phyloP scores from a whole-genome alignment of 2,329 filamentous ascomycete species.

The Cladophialophora yegresii region DNA sequence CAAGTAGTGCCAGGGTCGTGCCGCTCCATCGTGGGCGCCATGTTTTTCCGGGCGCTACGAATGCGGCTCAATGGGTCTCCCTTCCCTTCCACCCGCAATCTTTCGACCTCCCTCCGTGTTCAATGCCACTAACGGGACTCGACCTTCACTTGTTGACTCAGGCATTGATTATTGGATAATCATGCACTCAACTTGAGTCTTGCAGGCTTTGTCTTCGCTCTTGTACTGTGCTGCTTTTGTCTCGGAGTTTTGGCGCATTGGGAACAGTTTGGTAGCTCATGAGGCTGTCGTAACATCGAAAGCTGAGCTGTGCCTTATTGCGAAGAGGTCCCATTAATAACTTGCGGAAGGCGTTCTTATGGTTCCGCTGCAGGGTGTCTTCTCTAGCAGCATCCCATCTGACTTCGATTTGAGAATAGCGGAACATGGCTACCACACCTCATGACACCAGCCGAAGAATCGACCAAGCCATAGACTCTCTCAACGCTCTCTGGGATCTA shows the following conservation, averaged over 20 bases:
- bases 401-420: not conserved
- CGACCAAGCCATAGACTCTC: slow-evolving; percentile 38
- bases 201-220: not conserved
- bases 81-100: not conserved
- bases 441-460: slow-evolving; percentile 24
- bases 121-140: not conserved
- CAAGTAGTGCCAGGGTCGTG: slow-evolving; percentile 11
- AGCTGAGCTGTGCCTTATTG: not conserved
- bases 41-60: slow-evolving; percentile 1
- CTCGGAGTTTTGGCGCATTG: not conserved
- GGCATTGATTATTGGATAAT: not conserved
- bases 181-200: not conserved
- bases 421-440: slow-evolving; percentile 24
- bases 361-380: not conserved
- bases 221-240: not conserved
- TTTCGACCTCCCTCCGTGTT: not conserved
- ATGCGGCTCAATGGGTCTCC: slow-evolving; percentile 1
- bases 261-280: not conserved
- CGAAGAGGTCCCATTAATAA: not conserved
- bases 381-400: not conserved
- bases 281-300: not conserved
- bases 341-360: not conserved
- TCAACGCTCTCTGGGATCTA: slow-evolving; percentile 43
- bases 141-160: slow-evolving; percentile 1
- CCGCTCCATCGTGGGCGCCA: slow-evolving; percentile 7